Conservation (phyloP, 139 green algal species). For the Closterium sp. region DNA sequence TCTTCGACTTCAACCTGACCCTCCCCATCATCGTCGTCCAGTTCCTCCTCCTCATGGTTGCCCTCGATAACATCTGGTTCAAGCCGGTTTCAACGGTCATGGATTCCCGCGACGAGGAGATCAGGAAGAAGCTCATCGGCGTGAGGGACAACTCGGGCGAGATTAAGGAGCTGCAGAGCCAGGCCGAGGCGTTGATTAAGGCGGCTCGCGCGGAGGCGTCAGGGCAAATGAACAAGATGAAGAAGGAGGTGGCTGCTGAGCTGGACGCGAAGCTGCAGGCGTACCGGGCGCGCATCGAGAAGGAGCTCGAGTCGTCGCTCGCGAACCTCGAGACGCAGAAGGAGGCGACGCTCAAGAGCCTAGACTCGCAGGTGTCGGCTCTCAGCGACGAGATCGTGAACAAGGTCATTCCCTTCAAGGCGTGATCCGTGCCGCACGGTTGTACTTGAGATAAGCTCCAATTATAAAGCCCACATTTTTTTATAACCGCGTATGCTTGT, state of each 20-base stretch:
- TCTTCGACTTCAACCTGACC: constrained; percentile 69
- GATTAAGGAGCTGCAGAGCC: constrained; percentile 52
- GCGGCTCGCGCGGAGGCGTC: constrained; percentile 49
- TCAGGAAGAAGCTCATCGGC: constrained; percentile 53
- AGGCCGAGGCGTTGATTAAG: constrained; percentile 54
- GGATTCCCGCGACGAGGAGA: constrained; percentile 58
- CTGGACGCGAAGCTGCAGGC: constrained; percentile 49
- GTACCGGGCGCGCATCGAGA: constrained; percentile 48
- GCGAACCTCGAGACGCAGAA: constrained; percentile 52
- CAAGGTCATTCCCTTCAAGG: constrained; percentile 56
- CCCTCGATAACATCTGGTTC: constrained; percentile 64
- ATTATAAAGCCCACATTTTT: background rate
- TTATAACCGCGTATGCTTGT: background rate
- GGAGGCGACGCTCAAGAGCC: constrained; percentile 32
- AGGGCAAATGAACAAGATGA: constrained; percentile 15
- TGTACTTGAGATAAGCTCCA: background rate
- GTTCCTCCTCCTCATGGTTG: constrained; percentile 63
- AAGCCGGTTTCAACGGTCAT: constrained; percentile 59
- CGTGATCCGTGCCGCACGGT: background rate
- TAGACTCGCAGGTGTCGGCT: constrained; percentile 46
- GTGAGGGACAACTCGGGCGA: constrained; percentile 61
- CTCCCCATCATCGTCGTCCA: constrained; percentile 59
- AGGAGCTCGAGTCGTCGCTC: constrained; percentile 50
- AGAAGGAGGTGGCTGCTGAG: constrained; percentile 44
- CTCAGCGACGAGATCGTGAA: constrained; percentile 53